Evolutionary conservation across 129 eudicot genomes (phyloP), one percentile per base, ranked within the genome.

Genomic region (Escallonia rubra): DNA sequence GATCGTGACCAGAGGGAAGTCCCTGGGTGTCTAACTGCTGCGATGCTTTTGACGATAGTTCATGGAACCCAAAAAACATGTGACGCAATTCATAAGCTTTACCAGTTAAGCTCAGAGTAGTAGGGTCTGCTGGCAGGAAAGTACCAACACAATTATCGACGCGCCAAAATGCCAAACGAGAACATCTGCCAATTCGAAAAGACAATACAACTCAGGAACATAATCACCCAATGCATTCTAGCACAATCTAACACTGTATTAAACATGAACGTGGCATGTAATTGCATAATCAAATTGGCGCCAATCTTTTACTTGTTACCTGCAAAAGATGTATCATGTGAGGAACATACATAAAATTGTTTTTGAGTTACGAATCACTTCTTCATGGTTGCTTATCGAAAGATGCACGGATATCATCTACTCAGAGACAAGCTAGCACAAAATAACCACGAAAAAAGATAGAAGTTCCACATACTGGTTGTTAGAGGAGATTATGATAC

Each of bases 131-230:
- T 52, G 99, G 96, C 58, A 94, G 85, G 71, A 90, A 94, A 45
- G 99, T 85, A 41, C 97, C 97, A 41, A 78, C 70, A 60, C 94
- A 88, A 73, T 85, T 94, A 78, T 87, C 96, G 82, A 87, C 97
- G 43, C 99, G 96, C 99, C 99, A 94, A 78, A 94, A 85, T 6
- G 90, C 90, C 82, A 85, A 43, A 69, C 59, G 69, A 14, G 85
- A 64, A 41, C 13, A 52, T 59, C 96, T 85, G 73, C 72, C 75
- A 46, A 65, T 56, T 70, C 40, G 50, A 70, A 62, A 69, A 56
- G 47, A 54, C 34, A 59, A 16, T 59, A 14, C 39, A 59, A 48
- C 59, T 50, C 61, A 57, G 5, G 23, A 55, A n/a, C 7, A 38
- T 46, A 16, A 10, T 7, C 6, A 4, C 7, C 42, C 15, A 61